Base-by-base conservation (phyloP, 345 rosid genomes). In the Salix caprea region DNA sequence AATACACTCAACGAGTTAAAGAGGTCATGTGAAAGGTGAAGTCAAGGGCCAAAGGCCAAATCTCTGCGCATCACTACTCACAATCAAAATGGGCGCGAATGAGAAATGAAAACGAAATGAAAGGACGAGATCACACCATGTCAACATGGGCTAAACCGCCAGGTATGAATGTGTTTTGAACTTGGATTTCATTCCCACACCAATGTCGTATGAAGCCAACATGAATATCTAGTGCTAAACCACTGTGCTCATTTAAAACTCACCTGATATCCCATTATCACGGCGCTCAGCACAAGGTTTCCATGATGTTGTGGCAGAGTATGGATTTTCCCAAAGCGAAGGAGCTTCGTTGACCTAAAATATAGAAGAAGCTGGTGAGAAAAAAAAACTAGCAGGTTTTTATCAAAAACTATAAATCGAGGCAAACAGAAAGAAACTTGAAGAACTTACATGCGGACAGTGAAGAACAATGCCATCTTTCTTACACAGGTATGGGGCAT, bases 251-350 rank as follows among this genome's bases (percentile, higher is more conserved):
- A 58, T 23, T 4, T n/a, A 30, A 14, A 21, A 71, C 58, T 32
- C 82, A 92, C 98, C 94, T 76, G 97, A 94, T 78, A 92, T 74
- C 70, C 94, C 98, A 82, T 90, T 89, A 79, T 73, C 75, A 23
- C 80, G 94, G n/a, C 94, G 96, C 85, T 94, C 99, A 32, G 98
- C 98, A 75, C 99, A 96, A 79, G 99, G 97, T 86, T 92, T 96
- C 99, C 99, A 96, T 62, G 98, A 96, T 68, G 97, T 94, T 68
- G 99, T 96, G 32, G 99, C 90, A 64, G 99, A 92, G 77, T 78
- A 77, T 54, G 99, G 99, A 87, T 96, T 96, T 81, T 90, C 91
- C 99, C 99, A 96, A 0, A 95, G 97, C 21, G 99, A 96, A 81
- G 99, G 82, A 60, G 92, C 71, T 82, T 96, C 99, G 79, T 94